A percentile compares a stretch with the other conserved stretches of the same genome.
These are phyloP conservation scores for Coniochaeta sp. DNA, from an alignment of 2,329 filamentous ascomycete genomes.

Conservation along the genomic window DNA sequence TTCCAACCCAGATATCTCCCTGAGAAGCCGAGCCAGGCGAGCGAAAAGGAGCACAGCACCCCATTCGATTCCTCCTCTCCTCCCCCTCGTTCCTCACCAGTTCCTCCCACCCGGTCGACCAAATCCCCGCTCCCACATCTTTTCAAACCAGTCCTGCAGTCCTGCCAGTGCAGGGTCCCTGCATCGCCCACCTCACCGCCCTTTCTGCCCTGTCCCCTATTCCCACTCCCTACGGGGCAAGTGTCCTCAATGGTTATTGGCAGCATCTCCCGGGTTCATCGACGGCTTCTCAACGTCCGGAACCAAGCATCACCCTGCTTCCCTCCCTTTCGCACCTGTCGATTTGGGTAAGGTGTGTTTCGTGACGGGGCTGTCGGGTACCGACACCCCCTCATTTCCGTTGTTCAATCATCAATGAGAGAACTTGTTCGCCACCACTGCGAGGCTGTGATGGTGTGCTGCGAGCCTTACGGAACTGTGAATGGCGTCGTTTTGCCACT, in stretches of 20 bases:
- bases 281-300: background rate
- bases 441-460: background rate
- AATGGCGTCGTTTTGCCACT: background rate
- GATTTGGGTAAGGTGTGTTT: background rate
- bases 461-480: background rate
- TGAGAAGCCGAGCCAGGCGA: background rate
- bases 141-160: background rate
- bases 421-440: background rate
- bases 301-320: background rate
- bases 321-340: background rate
- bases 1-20: background rate
- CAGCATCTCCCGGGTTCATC: background rate
- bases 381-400: background rate
- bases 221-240: background rate
- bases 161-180: background rate
- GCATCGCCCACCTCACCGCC: background rate
- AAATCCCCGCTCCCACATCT: background rate
- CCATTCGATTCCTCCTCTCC: no score
- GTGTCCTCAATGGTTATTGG: background rate
- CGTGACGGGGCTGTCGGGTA: background rate
- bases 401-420: background rate
- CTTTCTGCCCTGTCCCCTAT: background rate
- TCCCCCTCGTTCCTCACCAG: background rate
- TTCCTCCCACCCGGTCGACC: background rate
- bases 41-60: background rate